Conservation (phyloP, 1,284 basidiomycete genomes). For the Polyporus tsugae region DNA sequence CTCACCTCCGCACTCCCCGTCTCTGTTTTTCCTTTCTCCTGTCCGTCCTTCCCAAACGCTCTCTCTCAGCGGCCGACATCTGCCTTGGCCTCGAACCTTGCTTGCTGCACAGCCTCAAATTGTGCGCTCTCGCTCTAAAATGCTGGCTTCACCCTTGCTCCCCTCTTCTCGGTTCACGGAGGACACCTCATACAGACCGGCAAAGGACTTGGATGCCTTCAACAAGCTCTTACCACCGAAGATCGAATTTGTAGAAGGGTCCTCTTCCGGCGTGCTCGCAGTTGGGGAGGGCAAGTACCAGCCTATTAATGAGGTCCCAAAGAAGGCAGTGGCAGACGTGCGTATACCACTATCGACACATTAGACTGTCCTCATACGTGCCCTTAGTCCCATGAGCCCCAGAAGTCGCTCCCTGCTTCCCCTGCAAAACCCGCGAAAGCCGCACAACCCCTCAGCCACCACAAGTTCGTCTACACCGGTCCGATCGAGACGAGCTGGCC, state of each 20-base stretch:
- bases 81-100: slow-evolving; percentile 14
- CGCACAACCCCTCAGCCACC: slow-evolving; percentile 14
- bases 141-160: slow-evolving; percentile 70
- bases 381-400: background rate
- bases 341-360: slow-evolving; percentile 2
- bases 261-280: slow-evolving; percentile 74
- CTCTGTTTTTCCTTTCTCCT: background rate
- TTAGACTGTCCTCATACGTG: background rate
- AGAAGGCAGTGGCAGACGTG: slow-evolving; percentile 39
- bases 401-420: background rate
- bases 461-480: slow-evolving; percentile 52
- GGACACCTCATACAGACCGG: slow-evolving; percentile 62
- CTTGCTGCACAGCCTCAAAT: slow-evolving; percentile 1
- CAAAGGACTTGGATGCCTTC: slow-evolving; percentile 76
- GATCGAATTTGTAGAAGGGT: slow-evolving; percentile 83
- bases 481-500: slow-evolving; percentile 68
- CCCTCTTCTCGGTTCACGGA: slow-evolving; percentile 58
- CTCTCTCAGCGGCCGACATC: slow-evolving; percentile 7
- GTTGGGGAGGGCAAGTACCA: slow-evolving; percentile 78
- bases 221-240: slow-evolving; percentile 77
- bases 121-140: slow-evolving; percentile 37
- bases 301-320: slow-evolving; percentile 73
- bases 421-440: slow-evolving; percentile 16
- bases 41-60: slow-evolving; percentile 4
- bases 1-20: background rate